Conservation (phyloP, 768 basidiomycete genomes). For the Russula sp. region DNA sequence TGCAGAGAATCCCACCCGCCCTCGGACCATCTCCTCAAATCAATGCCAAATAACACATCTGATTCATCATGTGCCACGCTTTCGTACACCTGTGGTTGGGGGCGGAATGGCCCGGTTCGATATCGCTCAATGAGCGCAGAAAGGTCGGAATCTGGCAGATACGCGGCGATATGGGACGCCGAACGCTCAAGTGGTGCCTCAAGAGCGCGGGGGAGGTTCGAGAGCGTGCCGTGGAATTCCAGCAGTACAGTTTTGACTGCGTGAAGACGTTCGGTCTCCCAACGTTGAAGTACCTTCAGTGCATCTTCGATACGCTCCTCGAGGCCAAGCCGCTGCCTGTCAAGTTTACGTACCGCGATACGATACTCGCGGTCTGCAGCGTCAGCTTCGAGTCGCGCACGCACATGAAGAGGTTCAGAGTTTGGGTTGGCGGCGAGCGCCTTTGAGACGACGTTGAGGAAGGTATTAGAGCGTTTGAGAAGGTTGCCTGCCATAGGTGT, state of each 20-base stretch:
- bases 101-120: slow-evolving; percentile 90
- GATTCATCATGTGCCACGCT: slow-evolving; percentile 75
- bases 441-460: slow-evolving; percentile 69
- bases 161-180: slow-evolving; percentile 70
- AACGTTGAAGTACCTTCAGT: slow-evolving; percentile 71
- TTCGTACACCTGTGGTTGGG: slow-evolving; percentile 80
- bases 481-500: slow-evolving; percentile 47
- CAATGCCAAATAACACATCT: slow-evolving; percentile 88
- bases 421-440: slow-evolving; percentile 46
- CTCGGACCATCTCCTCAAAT: slow-evolving; percentile 87
- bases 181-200: slow-evolving; percentile 63
- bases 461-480: slow-evolving; percentile 59
- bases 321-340: slow-evolving; percentile 75
- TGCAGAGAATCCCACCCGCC: slow-evolving; percentile 61
- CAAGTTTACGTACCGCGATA: slow-evolving; percentile 72
- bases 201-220: slow-evolving; percentile 63
- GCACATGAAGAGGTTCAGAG: slow-evolving; percentile 61
- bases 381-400: slow-evolving; percentile 70
- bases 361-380: slow-evolving; percentile 78
- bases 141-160: slow-evolving; percentile 83
- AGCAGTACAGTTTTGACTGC: slow-evolving; percentile 86
- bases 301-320: slow-evolving; percentile 85
- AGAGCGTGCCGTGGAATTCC: slow-evolving; percentile 80
- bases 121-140: slow-evolving; percentile 86
- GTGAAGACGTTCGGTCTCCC: slow-evolving; percentile 78